Base-by-base conservation (phyloP, 805 yeast genomes). In the Saturnispora quitensis region DNA sequence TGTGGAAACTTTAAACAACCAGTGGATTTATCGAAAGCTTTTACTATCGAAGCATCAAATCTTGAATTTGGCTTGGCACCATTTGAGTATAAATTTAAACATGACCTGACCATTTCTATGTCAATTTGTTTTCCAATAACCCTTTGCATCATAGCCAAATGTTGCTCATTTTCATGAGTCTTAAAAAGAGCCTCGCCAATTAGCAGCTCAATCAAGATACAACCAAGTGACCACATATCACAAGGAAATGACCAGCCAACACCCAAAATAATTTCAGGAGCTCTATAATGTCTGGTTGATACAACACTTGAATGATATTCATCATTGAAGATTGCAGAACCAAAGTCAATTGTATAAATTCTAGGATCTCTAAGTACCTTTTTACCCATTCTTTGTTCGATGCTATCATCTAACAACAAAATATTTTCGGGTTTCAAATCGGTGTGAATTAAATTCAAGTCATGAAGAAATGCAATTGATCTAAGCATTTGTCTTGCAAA, bases 241-340 rank as follows among this genome's bases (percentile, higher is more conserved):
- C 98, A 91, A 1, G 97, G 95, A 60, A 78, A 89, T 7, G 96
- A 86, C 98, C 99, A 93, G 18, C 97, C 97, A n/a, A 80, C 75
- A 1, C 97, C 97, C 31, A 93, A 69, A 1, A 91, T 89, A 56
- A 93, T 89, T 65, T 93, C 99, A 0, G 99, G 99, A 0, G 99
- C 99, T 50, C 99, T 73, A 67, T 93, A 93, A 67, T 93, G 99
- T 47, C 99, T 75, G 1, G 99, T 93, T 7, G 96, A 87, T 10
- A 93, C 96, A 15, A 93, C 82, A 20, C 86, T 80, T 3, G 95
- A 82, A 72, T 93, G 99, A 64, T 86, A 89, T 69, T 93, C 98
- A 67, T 90, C 95, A 59, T 86, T 78, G 62, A 93, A 93, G 4
- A 95, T 82, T 0, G 99, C 97, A 40, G 93, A 82, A n/a, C 99